These are phyloP conservation scores for Alternaria tenuissima DNA, from an alignment of 2,329 filamentous ascomycete species.

Conservation along the genomic window DNA sequence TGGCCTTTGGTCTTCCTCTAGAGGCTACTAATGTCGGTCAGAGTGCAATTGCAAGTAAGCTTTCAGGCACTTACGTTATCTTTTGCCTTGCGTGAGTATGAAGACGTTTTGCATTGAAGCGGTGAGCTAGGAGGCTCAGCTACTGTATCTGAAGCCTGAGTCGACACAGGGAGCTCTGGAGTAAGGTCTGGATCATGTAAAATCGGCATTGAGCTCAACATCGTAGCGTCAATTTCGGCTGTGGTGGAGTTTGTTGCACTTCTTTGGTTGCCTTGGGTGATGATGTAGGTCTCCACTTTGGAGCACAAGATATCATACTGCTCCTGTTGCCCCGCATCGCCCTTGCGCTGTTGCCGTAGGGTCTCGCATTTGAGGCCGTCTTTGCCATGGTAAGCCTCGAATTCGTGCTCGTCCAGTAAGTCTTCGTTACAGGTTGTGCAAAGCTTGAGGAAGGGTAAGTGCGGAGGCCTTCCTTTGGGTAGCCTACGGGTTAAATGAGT, in stretches of 20 bases:
- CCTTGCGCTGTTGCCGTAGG: neutral
- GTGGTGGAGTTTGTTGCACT: neutral
- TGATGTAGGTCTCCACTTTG: neutral
- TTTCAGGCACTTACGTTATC: neutral
- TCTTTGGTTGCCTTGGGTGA: neutral
- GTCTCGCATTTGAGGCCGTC: constrained; percentile 6
- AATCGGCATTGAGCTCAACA: neutral
- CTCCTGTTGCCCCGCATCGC: neutral
- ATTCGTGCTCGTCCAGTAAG: constrained; percentile 7
- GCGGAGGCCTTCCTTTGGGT: neutral
- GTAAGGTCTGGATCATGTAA: neutral
- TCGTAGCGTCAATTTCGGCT: neutral
- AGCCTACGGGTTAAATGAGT: constrained; percentile 12
- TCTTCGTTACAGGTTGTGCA: constrained; percentile 24
- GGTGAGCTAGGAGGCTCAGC: neutral
- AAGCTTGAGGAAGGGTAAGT: constrained; percentile 16
- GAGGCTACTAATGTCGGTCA: constrained; percentile 5
- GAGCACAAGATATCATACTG: constrained; percentile 1
- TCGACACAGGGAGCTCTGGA: neutral
- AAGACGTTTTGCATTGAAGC: too few relatives aligned
- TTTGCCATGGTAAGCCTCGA: neutral
- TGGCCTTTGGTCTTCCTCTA: neutral
- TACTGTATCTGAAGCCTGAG: neutral
- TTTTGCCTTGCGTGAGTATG: neutral
- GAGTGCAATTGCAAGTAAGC: neutral